Base-by-base conservation (phyloP, 2,329 filamentous ascomycete genomes). In the Fusarium sarcochroum region DNA sequence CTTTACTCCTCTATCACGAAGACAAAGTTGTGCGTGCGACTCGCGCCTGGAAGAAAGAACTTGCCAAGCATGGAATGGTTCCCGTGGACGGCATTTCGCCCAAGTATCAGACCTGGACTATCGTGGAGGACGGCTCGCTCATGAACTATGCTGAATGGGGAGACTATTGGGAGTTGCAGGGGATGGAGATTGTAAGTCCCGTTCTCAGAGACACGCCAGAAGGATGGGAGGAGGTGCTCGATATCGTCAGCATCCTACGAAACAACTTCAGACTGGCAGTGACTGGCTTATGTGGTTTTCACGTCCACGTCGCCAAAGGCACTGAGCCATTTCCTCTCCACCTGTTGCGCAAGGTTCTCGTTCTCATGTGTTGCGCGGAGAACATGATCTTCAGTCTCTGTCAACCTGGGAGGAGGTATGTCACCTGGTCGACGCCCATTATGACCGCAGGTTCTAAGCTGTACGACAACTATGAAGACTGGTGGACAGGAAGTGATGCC, bases 221-320 rank as follows among this genome's bases (percentile, higher is more conserved):
- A 17, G 48, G 50, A 9, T 72, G 70, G 70, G 68, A 68, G 38
- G 20, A 48, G 8, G 52, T 69, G 5, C 56, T 72, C 10, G 30
- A 69, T 34, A 48, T 69, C 15, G 23, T 73, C 14, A 45, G 40
- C 15, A 49, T 65, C 14, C n/a, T 73, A 7, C 47, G 65, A 41
- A 52, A 38, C n/a, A 61, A 58, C 5, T 37, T 68, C 14, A 67
- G 70, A 23, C 32, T 69, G 15, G 23, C 45, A 13, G 41, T 51
- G 6, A 20, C 56, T 15, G 18, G 11, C 13, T 27, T 14, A 6
- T 73, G 65, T 23, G 68, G 70, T 7, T 54, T 71, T 14, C 62
- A 73, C 14, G 55, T 73, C 21, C 69, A 59, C 38, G 55, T 73
- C 6, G 50, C 54, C 21, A 73, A 71, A 38, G 65, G 68, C 4